These are phyloP conservation scores for Fusarium pseudograminearum DNA, from an alignment of 2,329 filamentous ascomycete species.

Conservation along the genomic window DNA sequence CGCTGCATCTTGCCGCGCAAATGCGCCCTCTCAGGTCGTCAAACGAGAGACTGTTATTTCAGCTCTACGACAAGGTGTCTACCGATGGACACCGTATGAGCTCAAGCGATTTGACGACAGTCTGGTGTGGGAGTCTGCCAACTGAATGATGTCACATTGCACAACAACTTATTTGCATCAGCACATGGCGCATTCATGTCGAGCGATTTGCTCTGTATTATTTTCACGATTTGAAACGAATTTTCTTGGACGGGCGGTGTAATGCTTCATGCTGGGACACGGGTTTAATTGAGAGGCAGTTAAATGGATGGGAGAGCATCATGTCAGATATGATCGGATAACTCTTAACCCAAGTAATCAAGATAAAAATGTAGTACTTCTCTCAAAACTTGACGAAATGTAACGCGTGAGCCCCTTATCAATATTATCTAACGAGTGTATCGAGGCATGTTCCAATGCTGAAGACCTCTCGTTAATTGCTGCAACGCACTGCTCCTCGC, in stretches of 20 bases:
- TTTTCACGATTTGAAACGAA: slow-evolving; percentile 50
- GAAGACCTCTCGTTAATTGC: not conserved
- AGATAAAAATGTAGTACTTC: slow-evolving; percentile 22
- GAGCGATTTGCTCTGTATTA: slow-evolving; percentile 49
- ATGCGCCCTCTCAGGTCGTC: slow-evolving; percentile 42
- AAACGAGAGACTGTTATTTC: slow-evolving; percentile 52
- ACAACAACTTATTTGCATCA: slow-evolving; percentile 20
- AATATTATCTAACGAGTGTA: not conserved
- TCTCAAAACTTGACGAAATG: not conserved
- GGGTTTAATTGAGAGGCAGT: slow-evolving; percentile 48
- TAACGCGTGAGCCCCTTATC: not conserved
- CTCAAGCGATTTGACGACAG: slow-evolving; percentile 51
- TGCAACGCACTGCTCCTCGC: not conserved
- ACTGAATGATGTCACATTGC: slow-evolving; percentile 42
- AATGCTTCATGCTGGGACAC: slow-evolving; percentile 49
- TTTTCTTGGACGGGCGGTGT: slow-evolving; percentile 53
- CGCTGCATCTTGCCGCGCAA: slow-evolving; percentile 53
- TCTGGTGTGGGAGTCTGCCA: slow-evolving; percentile 48
- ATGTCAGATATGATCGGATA: slow-evolving; percentile 44
- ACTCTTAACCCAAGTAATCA: slow-evolving; percentile 38
- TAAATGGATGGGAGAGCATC: slow-evolving; percentile 46
- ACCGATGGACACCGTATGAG: slow-evolving; percentile 52
- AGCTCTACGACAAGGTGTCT: slow-evolving; percentile 51
- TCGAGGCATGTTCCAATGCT: not conserved
- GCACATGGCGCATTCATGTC: slow-evolving; percentile 44